Conservation (phyloP, 208 protist species). For the Leptomonas seymouri region DNA sequence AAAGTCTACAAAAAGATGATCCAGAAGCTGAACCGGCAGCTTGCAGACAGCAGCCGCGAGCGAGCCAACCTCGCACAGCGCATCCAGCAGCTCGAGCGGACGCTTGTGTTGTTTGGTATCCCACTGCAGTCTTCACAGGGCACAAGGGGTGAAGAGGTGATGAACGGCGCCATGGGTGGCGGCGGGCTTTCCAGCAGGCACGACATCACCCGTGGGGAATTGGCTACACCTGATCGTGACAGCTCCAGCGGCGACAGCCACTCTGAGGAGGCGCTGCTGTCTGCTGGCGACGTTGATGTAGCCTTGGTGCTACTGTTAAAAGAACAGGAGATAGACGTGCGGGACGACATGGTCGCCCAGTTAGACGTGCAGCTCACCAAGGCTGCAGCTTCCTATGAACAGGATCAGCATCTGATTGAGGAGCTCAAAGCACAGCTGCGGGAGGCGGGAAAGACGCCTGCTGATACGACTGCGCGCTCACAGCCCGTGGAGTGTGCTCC, state of each 20-base stretch:
- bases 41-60: conserved; percentile 53
- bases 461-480: conserved; percentile 29
- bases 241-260: conserved; percentile 15
- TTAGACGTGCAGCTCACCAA: conserved; percentile 60
- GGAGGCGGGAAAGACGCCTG: conserved; percentile 21
- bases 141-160: conserved; percentile 2
- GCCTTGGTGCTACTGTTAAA: conserved; percentile 56
- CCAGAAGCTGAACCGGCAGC: conserved; percentile 61
- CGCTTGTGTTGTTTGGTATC: conserved; percentile 32
- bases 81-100: conserved; percentile 40
- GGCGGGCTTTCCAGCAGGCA: conserved; percentile 10
- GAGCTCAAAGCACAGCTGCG: conserved; percentile 45
- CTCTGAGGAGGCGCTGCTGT: conserved; percentile 23
- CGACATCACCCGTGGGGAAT: neutral
- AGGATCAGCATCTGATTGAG: conserved; percentile 44
- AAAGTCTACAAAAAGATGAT: conserved; percentile 61
- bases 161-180: conserved; percentile 13
- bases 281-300: conserved; percentile 29
- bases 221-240: conserved; percentile 7
- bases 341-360: conserved; percentile 58
- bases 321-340: conserved; percentile 65
- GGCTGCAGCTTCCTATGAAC: conserved; percentile 43
- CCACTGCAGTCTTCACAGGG: neutral
- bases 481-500: conserved; percentile 63
- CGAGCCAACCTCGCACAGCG: conserved; percentile 38